Evolutionary conservation across 2,329 filamentous ascomycete genomes (phyloP), one percentile per base, ranked within the genome.

Genomic region (Pyrenophora tritici-repentis): DNA sequence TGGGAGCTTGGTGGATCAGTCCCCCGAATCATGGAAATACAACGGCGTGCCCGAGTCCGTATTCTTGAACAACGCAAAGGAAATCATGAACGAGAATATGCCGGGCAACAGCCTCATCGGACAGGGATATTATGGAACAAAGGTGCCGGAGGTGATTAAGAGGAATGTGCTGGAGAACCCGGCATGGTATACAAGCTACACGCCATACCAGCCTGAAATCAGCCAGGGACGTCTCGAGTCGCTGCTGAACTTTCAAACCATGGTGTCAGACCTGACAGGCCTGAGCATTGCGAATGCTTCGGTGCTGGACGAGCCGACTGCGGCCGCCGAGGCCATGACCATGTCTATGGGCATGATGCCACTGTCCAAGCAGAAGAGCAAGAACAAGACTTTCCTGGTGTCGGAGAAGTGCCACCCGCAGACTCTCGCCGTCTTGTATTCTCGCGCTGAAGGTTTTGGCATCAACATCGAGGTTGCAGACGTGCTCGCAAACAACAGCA

Each of bases 111-210:
- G 85, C 67, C 89, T 93, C 69, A 92, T 96, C 60, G 93, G 93
- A 4, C 85, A 84, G 50, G 93, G 93, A 50, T 97, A 97, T 80
- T 91, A 93, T 60, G 87, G 86, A 31, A 93, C 91, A n/a, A 83
- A 88, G 61, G 88, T 90, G 1, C 93, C 93, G 4, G 84, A 90
- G 48, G 92, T 97, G 50, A 96, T 97, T 73, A 90, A 94, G 80
- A 83, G 92, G 62, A 97, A 97, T 71, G 83, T 97, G 4, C 79
- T 97, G 51, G 91, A 97, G 80, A 93, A 89, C 72, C 93, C 93
- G 4, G 91, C 87, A 8, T 97, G 93, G 93, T 97, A 97, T 74
- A 97, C 93, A 34, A 96, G 91, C 77, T 97, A 97, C 75, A 97
- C 93, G 0, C 93, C 93, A 13, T 97, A 97, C 76, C 93, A 97